phyloP scores from a whole-genome alignment of 179 eudicot genomes.

The Nepenthes alata region DNA sequence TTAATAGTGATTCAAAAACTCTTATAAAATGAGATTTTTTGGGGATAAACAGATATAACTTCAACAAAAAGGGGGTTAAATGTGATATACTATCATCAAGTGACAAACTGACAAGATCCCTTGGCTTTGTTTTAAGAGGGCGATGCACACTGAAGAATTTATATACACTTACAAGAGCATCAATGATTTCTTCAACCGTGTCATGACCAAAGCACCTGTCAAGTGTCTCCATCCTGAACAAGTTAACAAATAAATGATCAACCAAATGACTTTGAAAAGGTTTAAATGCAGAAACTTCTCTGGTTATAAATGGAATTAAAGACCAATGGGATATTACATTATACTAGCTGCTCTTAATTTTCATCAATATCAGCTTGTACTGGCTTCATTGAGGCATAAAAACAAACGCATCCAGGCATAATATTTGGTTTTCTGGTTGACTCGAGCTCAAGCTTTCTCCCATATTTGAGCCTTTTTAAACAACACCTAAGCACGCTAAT shows the following conservation, averaged over 20 bases:
- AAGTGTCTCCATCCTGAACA: slow-evolving; percentile 51
- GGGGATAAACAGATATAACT: no score
- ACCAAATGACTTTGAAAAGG: slow-evolving; percentile 1
- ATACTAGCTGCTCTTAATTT: neutral
- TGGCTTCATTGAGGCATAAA: neutral
- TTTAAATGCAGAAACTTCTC: neutral
- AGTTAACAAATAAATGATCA: slow-evolving; percentile 5
- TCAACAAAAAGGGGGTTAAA: no score
- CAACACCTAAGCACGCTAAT: no score
- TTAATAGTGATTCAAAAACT: no score
- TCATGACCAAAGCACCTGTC: slow-evolving; percentile 77
- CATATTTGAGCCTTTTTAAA: no score
- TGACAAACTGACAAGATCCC: no score
- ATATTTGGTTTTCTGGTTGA: no score
- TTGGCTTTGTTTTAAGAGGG: no score
- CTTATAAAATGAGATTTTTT: no score
- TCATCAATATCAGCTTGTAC: neutral
- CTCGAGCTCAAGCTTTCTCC: no score
- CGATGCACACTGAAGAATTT: no score
- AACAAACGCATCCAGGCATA: neutral
- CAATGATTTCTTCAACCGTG: slow-evolving; percentile 81
- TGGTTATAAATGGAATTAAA: neutral
- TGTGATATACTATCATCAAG: no score
- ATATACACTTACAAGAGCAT: slow-evolving; percentile 43
- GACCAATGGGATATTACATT: neutral